Base-by-base conservation (phyloP, 495 filamentous ascomycete species). In the Penicillium steckii region DNA sequence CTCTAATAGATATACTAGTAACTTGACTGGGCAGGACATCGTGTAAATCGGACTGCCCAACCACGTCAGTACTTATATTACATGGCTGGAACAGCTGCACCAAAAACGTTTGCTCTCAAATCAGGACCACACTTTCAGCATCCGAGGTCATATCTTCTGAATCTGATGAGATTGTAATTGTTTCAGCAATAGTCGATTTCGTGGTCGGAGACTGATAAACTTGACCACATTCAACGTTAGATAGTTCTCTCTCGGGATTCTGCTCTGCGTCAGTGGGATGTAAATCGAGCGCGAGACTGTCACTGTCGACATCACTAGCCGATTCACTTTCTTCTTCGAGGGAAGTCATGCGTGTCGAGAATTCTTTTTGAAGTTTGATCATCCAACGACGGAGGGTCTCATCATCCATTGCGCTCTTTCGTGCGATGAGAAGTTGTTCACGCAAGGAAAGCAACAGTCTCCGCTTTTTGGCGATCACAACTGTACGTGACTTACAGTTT, bases 381-480 rank as follows among this genome's bases (percentile, higher is more conserved):
- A 97, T 64, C 79, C 89, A 94, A 17, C 70, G 70, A 5, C 67
- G 66, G 17, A 97, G 68, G 1, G 77, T 74, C 4, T 73, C 72
- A 5, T 81, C 83, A 26, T 88, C 80, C 82, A 96, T 86, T 4
- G 70, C 78, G 0, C 89, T 85, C 13, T 84, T 74, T 6, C 76
- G 69, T 0, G 88, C 86, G 50, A 95, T 86, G 12, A 81, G 59
- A n/a, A 97, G 72, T 44, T 87, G 83, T 56, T 94, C 89, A 19
- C 83, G 79, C 29, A 98, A 65, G 23, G 80, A 84, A 17, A 95
- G 73, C 5, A 96, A 71, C 17, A 96, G 61, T 50, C 86, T 92
- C 30, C 89, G 79, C 17, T 85, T 82, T 4, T 78, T 75, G 4
- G 82, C 77, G 6, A 86, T 70, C 8, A 78, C 63, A 22, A 87